A percentile compares a stretch with the other conserved stretches of the same genome.
Evolutionary conservation across 805 yeast genomes (phyloP).

Genomic region (Limtongozyma cylindracea): DNA sequence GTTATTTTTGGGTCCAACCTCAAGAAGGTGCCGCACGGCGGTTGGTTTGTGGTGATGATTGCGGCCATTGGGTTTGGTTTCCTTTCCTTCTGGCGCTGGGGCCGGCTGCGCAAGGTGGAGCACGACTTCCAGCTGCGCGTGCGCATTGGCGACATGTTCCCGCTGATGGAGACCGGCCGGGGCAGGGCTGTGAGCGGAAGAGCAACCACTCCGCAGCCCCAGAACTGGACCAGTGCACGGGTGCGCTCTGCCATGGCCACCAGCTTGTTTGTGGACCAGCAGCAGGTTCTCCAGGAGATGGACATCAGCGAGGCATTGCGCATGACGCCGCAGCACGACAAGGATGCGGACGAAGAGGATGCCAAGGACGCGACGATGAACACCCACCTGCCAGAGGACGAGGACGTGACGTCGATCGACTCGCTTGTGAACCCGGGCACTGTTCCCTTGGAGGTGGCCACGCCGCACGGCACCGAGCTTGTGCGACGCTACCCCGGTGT

Average conservation of each 20-base stretch:
- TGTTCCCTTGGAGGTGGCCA: conserved; percentile 1
- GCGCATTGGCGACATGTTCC: conserved; percentile 11
- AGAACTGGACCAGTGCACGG: too few species aligned
- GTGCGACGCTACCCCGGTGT: conserved; percentile 10
- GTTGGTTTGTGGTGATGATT: conserved; percentile 32
- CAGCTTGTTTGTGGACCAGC: conserved; percentile 4
- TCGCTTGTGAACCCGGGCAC: background rate
- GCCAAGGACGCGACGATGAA: background rate
- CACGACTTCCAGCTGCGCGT: conserved; percentile 11
- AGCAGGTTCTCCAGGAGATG: background rate
- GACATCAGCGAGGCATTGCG: conserved; percentile 1
- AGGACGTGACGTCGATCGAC: too few species aligned
- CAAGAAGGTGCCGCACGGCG: conserved; percentile 28
- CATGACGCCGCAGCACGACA: conserved; percentile 1
- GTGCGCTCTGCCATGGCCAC: conserved; percentile 1
- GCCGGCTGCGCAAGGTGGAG: conserved; percentile 12
- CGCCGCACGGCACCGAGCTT: conserved; percentile 4
- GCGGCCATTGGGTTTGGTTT: conserved; percentile 11
- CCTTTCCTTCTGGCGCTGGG: conserved; percentile 22
- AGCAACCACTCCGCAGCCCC: too few species aligned
- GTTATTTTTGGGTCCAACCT: conserved; percentile 19
- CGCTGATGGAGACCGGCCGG: conserved; percentile 5
- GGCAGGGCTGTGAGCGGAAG: too few species aligned
- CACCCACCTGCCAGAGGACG: conserved; percentile 1
- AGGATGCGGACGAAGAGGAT: background rate